Evolutionary conservation across 352 stramenopile species (phyloP), one percentile per base, ranked within the genome.

Genomic region (Globisporangium spinosum): DNA sequence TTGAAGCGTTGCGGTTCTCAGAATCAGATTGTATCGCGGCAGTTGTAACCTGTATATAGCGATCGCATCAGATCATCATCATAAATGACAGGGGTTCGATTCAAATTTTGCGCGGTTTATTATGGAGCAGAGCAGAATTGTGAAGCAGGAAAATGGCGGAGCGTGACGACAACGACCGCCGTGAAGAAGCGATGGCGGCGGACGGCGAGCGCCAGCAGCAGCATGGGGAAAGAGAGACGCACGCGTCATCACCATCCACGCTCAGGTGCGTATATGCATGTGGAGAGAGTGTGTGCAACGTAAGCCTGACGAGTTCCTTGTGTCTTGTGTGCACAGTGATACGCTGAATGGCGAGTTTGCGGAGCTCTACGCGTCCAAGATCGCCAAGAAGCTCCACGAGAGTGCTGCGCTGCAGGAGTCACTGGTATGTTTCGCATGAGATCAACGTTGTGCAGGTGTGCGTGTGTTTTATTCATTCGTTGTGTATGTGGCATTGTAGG

Each of bases 351-450:
- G 53, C 40, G 73, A 78, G 13, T 83, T 91, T 51, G 66, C 70
- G 1, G 77, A 74, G 40, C 72, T 92, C 27, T 87, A 83, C 58
- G 73, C 75, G 56, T 69, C 77, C 25, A 78, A 82, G 23, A n/a
- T 80, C 32, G 58, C 75, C 8, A 64, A 65, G 13, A 78, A 73
- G 17, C 64, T 80, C 32, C 43, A 58, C 5, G 62, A 64, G 9
- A 70, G 55, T 57, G 55, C 71, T 53, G 76, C 68, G 43, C 60
- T 87, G 29, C 68, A 82, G 60, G 69, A 20, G 6, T 67, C 68
- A 8, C 55, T 85, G 54, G 77, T 85, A 67, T 2, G 45, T 32
- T 22, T 22, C 40, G 17, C 13, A 22, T 45, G 29, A 13, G 25
- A 2, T n/a, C 10, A 23, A 51, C 12, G 29, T 1, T 22, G 3